Evolutionary conservation across 106 monocot genomes (phyloP).

Genomic region (Dendrobium catenatum): DNA sequence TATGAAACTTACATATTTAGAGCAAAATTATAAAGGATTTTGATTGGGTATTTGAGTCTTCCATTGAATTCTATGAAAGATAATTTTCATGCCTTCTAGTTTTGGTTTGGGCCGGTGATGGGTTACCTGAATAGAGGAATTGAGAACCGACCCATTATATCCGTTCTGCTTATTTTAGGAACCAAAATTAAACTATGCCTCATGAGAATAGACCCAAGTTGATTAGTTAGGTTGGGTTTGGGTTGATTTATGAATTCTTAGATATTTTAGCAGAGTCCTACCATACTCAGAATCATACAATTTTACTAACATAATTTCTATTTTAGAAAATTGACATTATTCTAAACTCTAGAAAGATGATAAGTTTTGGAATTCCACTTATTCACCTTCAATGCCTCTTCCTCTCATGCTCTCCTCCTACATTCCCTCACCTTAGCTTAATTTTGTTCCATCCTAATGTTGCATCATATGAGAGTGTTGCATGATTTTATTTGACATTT

Average conservation of each 20-base stretch:
- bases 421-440: not conserved
- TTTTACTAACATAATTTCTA: not conserved
- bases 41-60: not conserved
- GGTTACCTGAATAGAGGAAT: not conserved
- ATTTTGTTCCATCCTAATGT: not conserved
- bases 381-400: not conserved
- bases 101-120: too few relatives aligned
- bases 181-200: not conserved
- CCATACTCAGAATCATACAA: too few relatives aligned
- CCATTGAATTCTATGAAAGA: not conserved
- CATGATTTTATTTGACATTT: not conserved
- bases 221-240: not conserved
- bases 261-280: too few relatives aligned
- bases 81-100: not conserved
- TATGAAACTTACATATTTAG: not conserved
- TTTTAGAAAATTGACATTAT: not conserved
- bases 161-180: not conserved
- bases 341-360: not conserved
- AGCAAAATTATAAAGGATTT: not conserved
- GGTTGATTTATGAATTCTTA: not conserved
- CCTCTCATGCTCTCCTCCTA: not conserved
- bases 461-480: too few relatives aligned
- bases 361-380: not conserved
- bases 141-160: not conserved
- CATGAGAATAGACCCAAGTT: not conserved